A percentile compares a stretch with the other conserved stretches of the same genome.
These are phyloP conservation scores for Pelargonium citronellum DNA, from an alignment of 441 rosid species.

Conservation along the genomic window DNA sequence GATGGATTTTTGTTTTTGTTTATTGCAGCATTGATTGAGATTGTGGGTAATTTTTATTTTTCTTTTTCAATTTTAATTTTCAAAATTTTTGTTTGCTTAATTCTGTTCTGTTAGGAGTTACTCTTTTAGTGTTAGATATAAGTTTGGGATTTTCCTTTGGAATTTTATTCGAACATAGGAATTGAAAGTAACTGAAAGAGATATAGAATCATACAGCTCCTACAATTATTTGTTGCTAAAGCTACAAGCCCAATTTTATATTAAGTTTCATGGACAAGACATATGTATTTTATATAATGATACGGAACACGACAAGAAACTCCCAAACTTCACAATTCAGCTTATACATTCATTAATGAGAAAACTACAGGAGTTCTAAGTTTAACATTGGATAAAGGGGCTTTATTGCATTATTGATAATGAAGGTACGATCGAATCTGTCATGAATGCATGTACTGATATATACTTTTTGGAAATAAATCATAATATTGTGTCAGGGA, in stretches of 20 bases:
- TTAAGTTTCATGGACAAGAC: background rate
- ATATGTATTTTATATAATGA: background rate
- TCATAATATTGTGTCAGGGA: background rate
- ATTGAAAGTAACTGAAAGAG: background rate
- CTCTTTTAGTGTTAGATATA: background rate
- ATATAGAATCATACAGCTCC: background rate
- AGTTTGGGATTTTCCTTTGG: background rate
- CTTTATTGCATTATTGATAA: background rate
- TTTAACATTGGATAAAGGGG: too few relatives aligned
- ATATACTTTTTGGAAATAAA: background rate
- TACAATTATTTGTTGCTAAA: conserved; percentile 2
- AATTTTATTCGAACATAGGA: background rate
- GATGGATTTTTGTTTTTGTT: background rate
- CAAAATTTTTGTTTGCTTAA: background rate
- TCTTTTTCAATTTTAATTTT: too few relatives aligned
- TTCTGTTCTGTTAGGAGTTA: background rate
- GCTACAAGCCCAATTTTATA: background rate
- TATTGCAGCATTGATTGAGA: background rate
- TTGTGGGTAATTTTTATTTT: background rate
- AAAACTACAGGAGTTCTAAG: too few relatives aligned
- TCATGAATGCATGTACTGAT: background rate
- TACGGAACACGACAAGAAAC: background rate
- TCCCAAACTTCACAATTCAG: too few relatives aligned
- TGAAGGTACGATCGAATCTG: background rate
- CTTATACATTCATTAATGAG: too few relatives aligned